Evolutionary conservation across 257 asterid species (phyloP), one percentile per base, ranked within the genome.

Genomic region (Vinca minor): DNA sequence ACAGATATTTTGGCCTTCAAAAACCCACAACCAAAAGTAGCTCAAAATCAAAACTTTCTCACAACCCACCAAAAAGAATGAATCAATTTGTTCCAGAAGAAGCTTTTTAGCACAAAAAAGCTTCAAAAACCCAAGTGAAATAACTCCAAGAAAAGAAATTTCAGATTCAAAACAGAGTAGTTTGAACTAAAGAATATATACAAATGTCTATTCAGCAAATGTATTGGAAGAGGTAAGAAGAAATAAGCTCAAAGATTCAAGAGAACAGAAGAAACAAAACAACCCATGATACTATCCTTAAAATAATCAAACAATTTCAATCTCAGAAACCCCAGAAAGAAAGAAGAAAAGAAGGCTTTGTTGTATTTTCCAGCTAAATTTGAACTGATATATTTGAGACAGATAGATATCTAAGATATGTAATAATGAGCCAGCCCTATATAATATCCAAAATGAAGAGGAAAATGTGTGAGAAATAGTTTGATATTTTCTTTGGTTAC

Each of bases 401-500:
- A 52, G 14, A 63, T 38, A 13, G 59, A 32, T 21, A 58, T 26
- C 34, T 50, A 61, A 58, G 53, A 57, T 12, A 11, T n/a, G n/a
- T n/a, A n/a, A n/a, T n/a, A n/a, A n/a, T n/a, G n/a, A n/a, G n/a
- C n/a, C n/a, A n/a, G n/a, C n/a, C n/a, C 50, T 12, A 59, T 25
- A n/a, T n/a, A n/a, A 45, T 46, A 38, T 18, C 50, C 23, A 42
- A 18, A 36, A 57, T 64, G 11, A 69, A 2, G n/a, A 31, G 34
- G 12, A 20, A 70, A 44, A 53, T 58, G 73, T 21, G 62, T 35
- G 57, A 57, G 64, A 62, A 77, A 70, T 71, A 69, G 79, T 74
- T 81, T 64, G 49, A 71, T 53, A 69, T 74, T 69, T 77, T 79
- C 68, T 63, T 77, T n/a, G n/a, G n/a, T n/a, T n/a, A n/a, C n/a